phyloP scores from a whole-genome alignment of 139 green algal genomes.

The Ulvella scutata region DNA sequence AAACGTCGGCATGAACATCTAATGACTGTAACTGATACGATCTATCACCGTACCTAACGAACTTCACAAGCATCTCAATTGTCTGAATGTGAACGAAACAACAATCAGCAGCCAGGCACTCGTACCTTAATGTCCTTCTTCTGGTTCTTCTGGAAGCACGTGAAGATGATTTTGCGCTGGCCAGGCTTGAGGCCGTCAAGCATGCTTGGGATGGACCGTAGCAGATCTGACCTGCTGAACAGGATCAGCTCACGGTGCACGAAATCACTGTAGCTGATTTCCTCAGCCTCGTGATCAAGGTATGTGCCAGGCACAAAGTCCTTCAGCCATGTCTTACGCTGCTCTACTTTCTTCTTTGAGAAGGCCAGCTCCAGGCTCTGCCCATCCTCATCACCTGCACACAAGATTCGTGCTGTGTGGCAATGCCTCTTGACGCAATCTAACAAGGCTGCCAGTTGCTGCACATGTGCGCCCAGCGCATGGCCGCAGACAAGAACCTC shows the following conservation, averaged over 20 bases:
- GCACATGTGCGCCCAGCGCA: background rate
- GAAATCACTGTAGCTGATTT: constrained; percentile 89
- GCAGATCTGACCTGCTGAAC: constrained; percentile 82
- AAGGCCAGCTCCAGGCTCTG: constrained; percentile 92
- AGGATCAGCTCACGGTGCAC: constrained; percentile 90
- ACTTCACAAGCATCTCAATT: too few relatives aligned
- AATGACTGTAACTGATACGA: too few relatives aligned
- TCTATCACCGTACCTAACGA: too few relatives aligned
- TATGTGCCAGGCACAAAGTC: constrained; percentile 74
- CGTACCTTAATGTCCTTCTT: constrained; percentile 81
- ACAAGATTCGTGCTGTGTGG: background rate
- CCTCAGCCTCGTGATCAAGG: constrained; percentile 67
- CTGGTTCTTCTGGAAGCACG: constrained; percentile 95
- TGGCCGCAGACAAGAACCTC: too few relatives aligned
- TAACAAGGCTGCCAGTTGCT: too few relatives aligned
- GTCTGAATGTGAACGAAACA: too few relatives aligned
- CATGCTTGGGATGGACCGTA: constrained; percentile 90
- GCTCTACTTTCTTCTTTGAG: constrained; percentile 95
- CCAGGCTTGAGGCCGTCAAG: constrained; percentile 96
- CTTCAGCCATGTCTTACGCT: constrained; percentile 89
- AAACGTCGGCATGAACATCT: too few relatives aligned
- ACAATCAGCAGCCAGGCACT: too few relatives aligned
- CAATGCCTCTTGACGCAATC: background rate
- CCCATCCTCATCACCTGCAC: constrained; percentile 53
- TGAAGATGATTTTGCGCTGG: constrained; percentile 97